phyloP scores from a whole-genome alignment of 2,329 filamentous ascomycete species.

The Parastagonospora nodorum region DNA sequence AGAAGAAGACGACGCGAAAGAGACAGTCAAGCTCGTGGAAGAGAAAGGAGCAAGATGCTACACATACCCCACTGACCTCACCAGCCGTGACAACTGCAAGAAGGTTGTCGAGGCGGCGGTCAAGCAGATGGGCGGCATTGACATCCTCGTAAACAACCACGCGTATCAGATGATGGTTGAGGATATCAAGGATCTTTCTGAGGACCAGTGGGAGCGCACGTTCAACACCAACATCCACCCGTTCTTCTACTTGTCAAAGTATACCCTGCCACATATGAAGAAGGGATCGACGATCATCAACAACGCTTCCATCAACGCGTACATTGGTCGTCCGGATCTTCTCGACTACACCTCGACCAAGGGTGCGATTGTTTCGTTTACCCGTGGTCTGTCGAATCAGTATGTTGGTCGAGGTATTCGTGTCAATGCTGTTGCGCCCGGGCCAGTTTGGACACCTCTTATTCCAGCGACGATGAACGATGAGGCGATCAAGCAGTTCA shows the following conservation, averaged over 20 bases:
- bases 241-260: conserved; percentile 81
- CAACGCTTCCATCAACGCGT: conserved; percentile 82
- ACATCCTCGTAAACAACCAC: conserved; percentile 75
- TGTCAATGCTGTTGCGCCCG: conserved; percentile 77
- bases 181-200: conserved; percentile 71
- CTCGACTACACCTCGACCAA: conserved; percentile 83
- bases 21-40: conserved; percentile 74
- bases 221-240: conserved; percentile 85
- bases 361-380: conserved; percentile 80
- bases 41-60: conserved; percentile 69
- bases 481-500: conserved; percentile 73
- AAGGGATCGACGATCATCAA: conserved; percentile 81
- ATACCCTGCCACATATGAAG: conserved; percentile 74
- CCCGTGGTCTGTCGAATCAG: conserved; percentile 76
- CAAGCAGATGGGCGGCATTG: conserved; percentile 68
- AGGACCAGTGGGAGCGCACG: conserved; percentile 79
- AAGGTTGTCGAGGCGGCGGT: conserved; percentile 70
- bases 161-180: conserved; percentile 76
- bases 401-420: conserved; percentile 73
- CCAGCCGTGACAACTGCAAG: conserved; percentile 69
- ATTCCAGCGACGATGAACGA: conserved; percentile 50
- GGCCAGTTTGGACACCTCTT: conserved; percentile 58
- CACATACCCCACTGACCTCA: conserved; percentile 68
- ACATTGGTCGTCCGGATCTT: conserved; percentile 78
- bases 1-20: conserved; percentile 76